phyloP scores from a whole-genome alignment of 768 basidiomycete genomes.

The Podaxis rugospora region DNA sequence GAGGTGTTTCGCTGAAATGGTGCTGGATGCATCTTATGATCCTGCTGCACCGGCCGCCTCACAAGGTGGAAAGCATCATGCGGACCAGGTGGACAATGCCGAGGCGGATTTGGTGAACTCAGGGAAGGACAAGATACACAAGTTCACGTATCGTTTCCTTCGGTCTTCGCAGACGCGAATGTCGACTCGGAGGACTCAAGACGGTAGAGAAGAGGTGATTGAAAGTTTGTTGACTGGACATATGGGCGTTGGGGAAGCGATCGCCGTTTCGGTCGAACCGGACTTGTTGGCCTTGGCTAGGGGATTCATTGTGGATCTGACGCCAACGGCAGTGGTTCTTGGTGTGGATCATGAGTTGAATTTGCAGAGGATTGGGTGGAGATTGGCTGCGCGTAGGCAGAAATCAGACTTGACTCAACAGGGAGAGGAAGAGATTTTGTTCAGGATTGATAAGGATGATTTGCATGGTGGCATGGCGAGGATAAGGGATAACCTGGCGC shows the following conservation, averaged over 20 bases:
- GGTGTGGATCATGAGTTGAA: constrained; percentile 81
- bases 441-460: constrained; percentile 94
- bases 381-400: constrained; percentile 9
- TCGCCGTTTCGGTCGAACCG: constrained; percentile 86
- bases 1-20: constrained; percentile 82
- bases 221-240: constrained; percentile 65
- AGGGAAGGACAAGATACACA: constrained; percentile 60
- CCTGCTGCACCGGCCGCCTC: constrained; percentile 14
- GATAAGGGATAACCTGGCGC: constrained; percentile 86
- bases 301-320: constrained; percentile 78
- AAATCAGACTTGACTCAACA: neutral
- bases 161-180: constrained; percentile 21
- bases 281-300: constrained; percentile 78
- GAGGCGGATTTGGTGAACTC: constrained; percentile 15
- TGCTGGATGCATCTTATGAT: constrained; percentile 44
- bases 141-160: constrained; percentile 72
- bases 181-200: neutral
- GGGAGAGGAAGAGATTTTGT: constrained; percentile 35
- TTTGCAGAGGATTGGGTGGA: constrained; percentile 14
- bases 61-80: constrained; percentile 1
- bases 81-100: constrained; percentile 2
- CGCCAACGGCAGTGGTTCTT: constrained; percentile 57
- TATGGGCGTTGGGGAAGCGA: constrained; percentile 74
- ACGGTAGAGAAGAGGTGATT: constrained; percentile 14
- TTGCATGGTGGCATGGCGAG: constrained; percentile 81